A percentile compares a stretch with the other conserved stretches of the same genome.
Conservation (phyloP, 106 monocot species). For the Dioscorea alata region DNA sequence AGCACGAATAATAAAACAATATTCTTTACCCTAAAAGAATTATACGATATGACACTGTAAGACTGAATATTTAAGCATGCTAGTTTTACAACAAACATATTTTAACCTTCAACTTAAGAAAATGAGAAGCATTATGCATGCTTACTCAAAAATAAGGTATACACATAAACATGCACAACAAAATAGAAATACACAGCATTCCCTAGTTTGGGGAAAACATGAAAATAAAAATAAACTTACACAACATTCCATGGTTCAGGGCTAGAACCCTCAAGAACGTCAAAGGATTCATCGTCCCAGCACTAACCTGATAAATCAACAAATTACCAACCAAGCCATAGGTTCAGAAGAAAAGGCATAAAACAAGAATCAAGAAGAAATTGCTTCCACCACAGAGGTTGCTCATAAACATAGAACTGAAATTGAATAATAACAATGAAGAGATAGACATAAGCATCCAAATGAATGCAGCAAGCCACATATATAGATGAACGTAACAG, state of each 20-base stretch:
- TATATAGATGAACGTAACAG: neutral
- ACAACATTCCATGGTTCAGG: constrained; percentile 99
- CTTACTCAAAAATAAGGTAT: too few relatives aligned
- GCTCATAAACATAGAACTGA: neutral
- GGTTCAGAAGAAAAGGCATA: neutral
- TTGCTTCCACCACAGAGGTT: neutral
- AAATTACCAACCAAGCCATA: neutral
- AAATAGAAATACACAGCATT: constrained; percentile 80
- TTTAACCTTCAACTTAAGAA: too few relatives aligned
- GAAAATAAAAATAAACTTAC: constrained; percentile 38
- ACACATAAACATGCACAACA: too few relatives aligned
- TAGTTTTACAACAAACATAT: too few relatives aligned
- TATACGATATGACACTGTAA: too few relatives aligned
- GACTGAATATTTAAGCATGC: too few relatives aligned
- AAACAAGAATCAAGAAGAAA: neutral
- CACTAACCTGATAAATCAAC: constrained; percentile 70
- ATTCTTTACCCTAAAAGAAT: too few relatives aligned
- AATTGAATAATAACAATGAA: neutral
- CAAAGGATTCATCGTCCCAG: constrained; percentile 96
- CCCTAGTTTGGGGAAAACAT: constrained; percentile 75
- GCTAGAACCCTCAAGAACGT: constrained; percentile 93
- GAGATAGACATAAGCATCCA: neutral
- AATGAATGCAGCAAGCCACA: neutral
- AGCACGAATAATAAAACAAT: too few relatives aligned
- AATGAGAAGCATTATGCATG: too few relatives aligned